Evolutionary conservation across 306 rosid genomes (phyloP), one percentile per base, ranked within the genome.

Genomic region (Rosa lucieae): DNA sequence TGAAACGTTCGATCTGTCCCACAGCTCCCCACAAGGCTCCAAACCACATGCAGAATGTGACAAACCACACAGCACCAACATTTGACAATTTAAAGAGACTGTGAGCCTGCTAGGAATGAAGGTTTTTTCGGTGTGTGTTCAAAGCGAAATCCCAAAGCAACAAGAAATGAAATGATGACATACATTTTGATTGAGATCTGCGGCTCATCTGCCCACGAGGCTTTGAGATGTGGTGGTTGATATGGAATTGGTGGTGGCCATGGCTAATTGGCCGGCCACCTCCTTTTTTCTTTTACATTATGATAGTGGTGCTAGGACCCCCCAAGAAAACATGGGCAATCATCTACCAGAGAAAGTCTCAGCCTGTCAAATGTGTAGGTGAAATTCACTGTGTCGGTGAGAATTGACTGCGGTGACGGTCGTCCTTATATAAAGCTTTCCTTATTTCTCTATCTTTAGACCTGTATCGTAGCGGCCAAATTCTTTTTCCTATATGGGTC

Each of bases 221-320:
- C 77, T 67, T 43, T 9, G 55, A 80, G 80, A 74, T 86, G 80
- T 82, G 82, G 87, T 70, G 43, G 69, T 63, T 13, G n/a, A 12
- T 63, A 12, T 13, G 43, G 69, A 29, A 63, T 62, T 4, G 40
- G 43, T 17, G 71, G 14, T 67, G 71, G 47, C 71, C 70, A 35
- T 65, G 44, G 70, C 47, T 66, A 66, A 37, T 66, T 37, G 47
- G 70, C 21, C 70, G 70, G 46, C 47, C 70, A 66, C 47, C 21
- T 17, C 3, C 47, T 4, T 14, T 67, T 67, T 67, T 32, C 13
- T 6, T 67, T 6, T 37, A 5, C 23, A 15, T 66, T 3, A 66
- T 66, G 70, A 37, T 7, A 6, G 71, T 40, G 10, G 10, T 63
- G 44, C 70, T 26, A 10, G 46, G 62, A 17, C 17, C 42, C 42